Percentiles rank a stretch among this genome's conserved stretches.
Evolutionary conservation across 208 protist species (phyloP).

Genomic region (Blastocrithidia nonstop): DNA sequence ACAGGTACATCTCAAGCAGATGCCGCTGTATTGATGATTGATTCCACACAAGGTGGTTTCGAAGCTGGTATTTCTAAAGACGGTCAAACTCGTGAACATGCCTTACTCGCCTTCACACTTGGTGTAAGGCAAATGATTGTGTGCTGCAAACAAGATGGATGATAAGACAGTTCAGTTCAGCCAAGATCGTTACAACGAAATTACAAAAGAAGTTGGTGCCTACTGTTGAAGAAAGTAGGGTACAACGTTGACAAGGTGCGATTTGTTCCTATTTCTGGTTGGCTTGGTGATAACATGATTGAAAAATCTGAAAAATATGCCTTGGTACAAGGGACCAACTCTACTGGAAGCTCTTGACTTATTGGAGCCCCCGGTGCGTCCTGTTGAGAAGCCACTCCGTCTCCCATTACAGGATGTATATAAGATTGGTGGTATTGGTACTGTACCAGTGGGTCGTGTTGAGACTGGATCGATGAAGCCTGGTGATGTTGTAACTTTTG

Average conservation of each 20-base stretch:
- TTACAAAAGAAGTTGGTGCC: constrained; percentile 45
- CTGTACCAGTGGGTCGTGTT: constrained; percentile 39
- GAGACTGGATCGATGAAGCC: constrained; percentile 37
- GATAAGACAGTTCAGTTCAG: constrained; percentile 80
- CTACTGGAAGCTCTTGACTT: constrained; percentile 87
- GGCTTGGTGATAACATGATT: constrained; percentile 91
- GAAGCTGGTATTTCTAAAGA: constrained; percentile 88
- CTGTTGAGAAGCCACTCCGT: constrained; percentile 89
- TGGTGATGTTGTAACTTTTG: constrained; percentile 47
- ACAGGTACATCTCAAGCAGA: constrained; percentile 87
- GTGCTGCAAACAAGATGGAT: constrained; percentile 83
- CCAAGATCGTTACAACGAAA: constrained; percentile 83
- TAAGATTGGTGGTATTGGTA: constrained; percentile 88
- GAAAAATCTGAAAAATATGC: constrained; percentile 81
- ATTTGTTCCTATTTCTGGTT: constrained; percentile 93
- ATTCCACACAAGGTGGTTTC: constrained; percentile 77
- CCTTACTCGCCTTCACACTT: constrained; percentile 75
- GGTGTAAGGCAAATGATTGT: constrained; percentile 87
- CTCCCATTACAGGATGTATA: constrained; percentile 93
- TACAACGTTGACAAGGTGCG: constrained; percentile 87
- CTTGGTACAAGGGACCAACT: constrained; percentile 86
- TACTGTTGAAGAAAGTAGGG: constrained; percentile 86
- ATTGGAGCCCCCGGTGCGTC: constrained; percentile 68
- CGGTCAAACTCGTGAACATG: constrained; percentile 88
- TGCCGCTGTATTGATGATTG: constrained; percentile 77